Base-by-base conservation (phyloP, 2,329 filamentous ascomycete genomes). In the Acrocalymma vagum region DNA sequence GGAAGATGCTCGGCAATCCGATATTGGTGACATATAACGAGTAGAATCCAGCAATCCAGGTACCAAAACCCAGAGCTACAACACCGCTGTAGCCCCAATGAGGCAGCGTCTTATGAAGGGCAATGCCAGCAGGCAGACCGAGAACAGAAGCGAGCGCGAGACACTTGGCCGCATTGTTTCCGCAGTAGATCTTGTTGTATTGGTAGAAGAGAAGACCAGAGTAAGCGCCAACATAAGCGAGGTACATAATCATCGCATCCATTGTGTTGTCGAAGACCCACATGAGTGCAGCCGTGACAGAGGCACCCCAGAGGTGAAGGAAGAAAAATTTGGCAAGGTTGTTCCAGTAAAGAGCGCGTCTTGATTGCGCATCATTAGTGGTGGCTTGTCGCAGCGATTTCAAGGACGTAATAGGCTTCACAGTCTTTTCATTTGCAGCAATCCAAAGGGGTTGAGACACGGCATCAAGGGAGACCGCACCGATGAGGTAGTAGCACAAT, bases 401-500 rank as follows among this genome's bases (percentile, higher is more conserved):
- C 2, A 69, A 61, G 4, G 64, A 70, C 10, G 56, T 63, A 29
- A 77, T 70, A 8, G 65, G 52, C 10, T 71, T 65, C 3, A 64
- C 57, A 37, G 72, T 62, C 13, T 69, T 63, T 29, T 75, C 71
- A 6, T 36, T 75, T 75, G 74, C 69, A 4, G 69, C 54, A 9
- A 66, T 69, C 42, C 77, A 72, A 3, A 80, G 66, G 39, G 76
- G 72, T 33, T 77, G 73, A 13, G 77, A 76, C 38, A 79, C 78
- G 42, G 73, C 72, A 48, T 82, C 79, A 14, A 82, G 75, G 15
- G 78, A 67, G 3, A 81, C 77, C 9, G 79, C 78, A 18, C 79
- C 78, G 15, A 81, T 71, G 14, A 81, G 65, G 48, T 81, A 82
- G 55, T 81, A 82, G 0, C 75, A 75, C 22, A 82, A 63, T 13